Evolutionary conservation across 139 green algal species (phyloP).

Genomic region (Edaphochlamys debaryana): DNA sequence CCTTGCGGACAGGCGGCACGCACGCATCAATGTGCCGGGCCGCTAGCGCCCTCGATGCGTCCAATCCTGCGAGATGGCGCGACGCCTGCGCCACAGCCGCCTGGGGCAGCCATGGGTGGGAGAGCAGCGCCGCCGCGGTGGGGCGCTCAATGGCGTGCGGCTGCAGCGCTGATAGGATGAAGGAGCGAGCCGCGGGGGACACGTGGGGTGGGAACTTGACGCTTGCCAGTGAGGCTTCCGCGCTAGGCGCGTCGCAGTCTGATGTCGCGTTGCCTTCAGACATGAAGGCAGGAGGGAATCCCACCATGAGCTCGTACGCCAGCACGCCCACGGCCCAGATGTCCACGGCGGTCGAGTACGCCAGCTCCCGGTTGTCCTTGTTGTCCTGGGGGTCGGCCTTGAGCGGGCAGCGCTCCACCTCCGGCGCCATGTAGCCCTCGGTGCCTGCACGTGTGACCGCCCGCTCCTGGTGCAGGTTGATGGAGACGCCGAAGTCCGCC

Average conservation of each 20-base stretch:
- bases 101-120: no score
- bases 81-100: no score
- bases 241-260: not conserved
- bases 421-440: conserved; percentile 31
- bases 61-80: no score
- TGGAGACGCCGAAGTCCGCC: conserved; percentile 3
- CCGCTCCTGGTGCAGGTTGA: conserved; percentile 4
- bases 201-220: not conserved
- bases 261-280: not conserved
- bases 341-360: conserved; percentile 15
- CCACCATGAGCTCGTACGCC: conserved; percentile 1
- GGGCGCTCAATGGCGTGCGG: no score
- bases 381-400: conserved; percentile 44
- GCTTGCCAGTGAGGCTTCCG: not conserved
- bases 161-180: not conserved
- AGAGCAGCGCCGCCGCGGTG: no score
- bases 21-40: no score
- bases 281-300: not conserved
- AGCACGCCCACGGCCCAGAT: conserved; percentile 1
- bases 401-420: conserved; percentile 47
- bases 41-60: no score
- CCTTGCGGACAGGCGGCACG: no score
- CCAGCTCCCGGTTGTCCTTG: conserved; percentile 32
- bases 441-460: conserved; percentile 1
- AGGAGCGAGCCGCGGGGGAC: not conserved